Conservation (phyloP, 768 basidiomycete species). For the Zangia roseola region DNA sequence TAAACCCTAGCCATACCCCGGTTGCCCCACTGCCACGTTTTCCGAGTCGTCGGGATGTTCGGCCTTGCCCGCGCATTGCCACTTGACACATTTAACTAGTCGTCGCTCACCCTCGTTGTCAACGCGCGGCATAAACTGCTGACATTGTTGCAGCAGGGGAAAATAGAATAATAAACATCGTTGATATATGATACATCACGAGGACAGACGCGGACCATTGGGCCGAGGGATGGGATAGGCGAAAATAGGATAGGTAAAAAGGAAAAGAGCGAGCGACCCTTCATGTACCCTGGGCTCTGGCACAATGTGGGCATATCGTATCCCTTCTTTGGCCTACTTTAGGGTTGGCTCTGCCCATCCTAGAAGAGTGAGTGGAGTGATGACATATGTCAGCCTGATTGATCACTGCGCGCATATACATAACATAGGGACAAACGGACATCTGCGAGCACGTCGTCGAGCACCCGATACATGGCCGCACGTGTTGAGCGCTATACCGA, state of each 20-base stretch:
- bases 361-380: neutral
- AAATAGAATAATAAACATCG: constrained; percentile 21
- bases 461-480: constrained; percentile 35
- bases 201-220: neutral
- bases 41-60: constrained; percentile 1
- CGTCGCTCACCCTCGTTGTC: constrained; percentile 20
- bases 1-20: neutral
- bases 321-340: constrained; percentile 20
- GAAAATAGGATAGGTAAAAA: neutral
- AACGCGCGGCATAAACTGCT: constrained; percentile 15
- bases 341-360: constrained; percentile 23
- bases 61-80: constrained; percentile 3
- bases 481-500: constrained; percentile 43
- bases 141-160: constrained; percentile 1
- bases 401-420: too few relatives aligned
- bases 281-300: constrained; percentile 2
- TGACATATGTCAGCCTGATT: too few relatives aligned
- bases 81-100: constrained; percentile 3
- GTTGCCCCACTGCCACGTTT: constrained; percentile 9
- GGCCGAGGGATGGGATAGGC: neutral
- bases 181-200: constrained; percentile 13
- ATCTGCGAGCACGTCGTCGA: constrained; percentile 39
- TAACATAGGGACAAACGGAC: constrained; percentile 25
- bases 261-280: neutral
- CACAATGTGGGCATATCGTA: constrained; percentile 21